Evolutionary conservation across 1,284 basidiomycete genomes (phyloP).

Genomic region (Apiotrichum porosum): DNA sequence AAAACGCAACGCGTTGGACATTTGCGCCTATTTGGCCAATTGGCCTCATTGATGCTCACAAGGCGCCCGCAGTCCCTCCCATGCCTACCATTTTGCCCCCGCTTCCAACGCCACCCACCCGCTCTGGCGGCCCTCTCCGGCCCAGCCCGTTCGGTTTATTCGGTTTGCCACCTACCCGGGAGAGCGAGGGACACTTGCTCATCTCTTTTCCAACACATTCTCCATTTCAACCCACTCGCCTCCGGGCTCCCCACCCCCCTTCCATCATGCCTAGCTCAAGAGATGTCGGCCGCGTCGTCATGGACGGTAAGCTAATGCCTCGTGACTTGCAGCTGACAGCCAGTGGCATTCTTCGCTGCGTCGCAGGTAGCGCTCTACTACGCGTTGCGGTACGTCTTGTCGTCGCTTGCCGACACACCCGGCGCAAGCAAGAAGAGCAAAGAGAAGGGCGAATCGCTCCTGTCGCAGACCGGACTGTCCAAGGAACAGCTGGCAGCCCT

Average conservation of each 20-base stretch:
- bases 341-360: slow-evolving; percentile 61
- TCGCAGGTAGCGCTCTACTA: slow-evolving; percentile 51
- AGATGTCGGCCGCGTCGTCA: slow-evolving; percentile 47
- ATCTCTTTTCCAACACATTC: not conserved
- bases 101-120: too few species aligned
- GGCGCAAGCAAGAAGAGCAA: slow-evolving; percentile 36
- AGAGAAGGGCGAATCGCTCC: slow-evolving; percentile 41
- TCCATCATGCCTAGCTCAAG: slow-evolving; percentile 23
- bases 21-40: too few species aligned
- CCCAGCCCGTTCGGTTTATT: too few species aligned
- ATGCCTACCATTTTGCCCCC: too few species aligned
- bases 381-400: slow-evolving; percentile 46
- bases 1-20: too few species aligned
- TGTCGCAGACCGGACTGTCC: slow-evolving; percentile 38
- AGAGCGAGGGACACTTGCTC: too few species aligned
- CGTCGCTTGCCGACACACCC: slow-evolving; percentile 37
- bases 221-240: not conserved
- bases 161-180: not conserved
- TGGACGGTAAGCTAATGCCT: slow-evolving; percentile 52
- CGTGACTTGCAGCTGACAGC: too few species aligned
- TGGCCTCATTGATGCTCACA: too few species aligned
- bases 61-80: too few species aligned
- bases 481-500: slow-evolving; percentile 50
- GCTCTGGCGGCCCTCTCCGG: too few species aligned
- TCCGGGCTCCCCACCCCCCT: not conserved